Evolutionary conservation across 306 rosid genomes (phyloP).

Genomic region (Trifolium repens): DNA sequence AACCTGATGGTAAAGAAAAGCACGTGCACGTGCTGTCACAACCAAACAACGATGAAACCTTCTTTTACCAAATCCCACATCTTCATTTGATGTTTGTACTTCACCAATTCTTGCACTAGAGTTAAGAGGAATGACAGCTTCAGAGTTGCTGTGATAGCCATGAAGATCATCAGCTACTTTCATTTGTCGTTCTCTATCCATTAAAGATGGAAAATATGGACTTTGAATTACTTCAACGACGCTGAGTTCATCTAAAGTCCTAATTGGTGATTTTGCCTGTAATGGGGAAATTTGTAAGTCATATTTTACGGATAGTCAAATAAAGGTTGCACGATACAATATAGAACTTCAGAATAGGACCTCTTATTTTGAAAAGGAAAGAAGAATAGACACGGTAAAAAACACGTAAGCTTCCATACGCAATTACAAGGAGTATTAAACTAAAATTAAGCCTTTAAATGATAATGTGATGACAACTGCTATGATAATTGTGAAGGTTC

Average conservation of each 20-base stretch:
- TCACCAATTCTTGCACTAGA: slow-evolving; percentile 40
- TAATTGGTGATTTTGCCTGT: slow-evolving; percentile 91
- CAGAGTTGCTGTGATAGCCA: slow-evolving; percentile 38
- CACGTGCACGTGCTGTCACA: slow-evolving; percentile 75
- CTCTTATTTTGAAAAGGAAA: slow-evolving; percentile 1
- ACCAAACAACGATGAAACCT: slow-evolving; percentile 75
- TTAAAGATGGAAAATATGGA: slow-evolving; percentile 72
- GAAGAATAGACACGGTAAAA: not conserved
- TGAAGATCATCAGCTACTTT: slow-evolving; percentile 42
- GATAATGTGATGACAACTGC: slow-evolving; percentile 23
- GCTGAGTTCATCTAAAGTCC: slow-evolving; percentile 84
- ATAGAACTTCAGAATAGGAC: slow-evolving; percentile 29
- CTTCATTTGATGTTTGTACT: slow-evolving; percentile 40
- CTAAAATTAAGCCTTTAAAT: slow-evolving; percentile 20
- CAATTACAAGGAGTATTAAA: slow-evolving; percentile 9
- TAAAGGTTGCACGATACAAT: slow-evolving; percentile 21
- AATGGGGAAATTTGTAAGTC: slow-evolving; percentile 27
- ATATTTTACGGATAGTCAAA: slow-evolving; percentile 25
- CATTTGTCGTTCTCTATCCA: slow-evolving; percentile 57
- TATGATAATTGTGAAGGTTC: slow-evolving; percentile 20
- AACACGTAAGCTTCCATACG: slow-evolving; percentile 13
- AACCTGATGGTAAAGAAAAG: slow-evolving; percentile 98
- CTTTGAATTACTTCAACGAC: slow-evolving; percentile 67
- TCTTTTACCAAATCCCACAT: slow-evolving; percentile 72
- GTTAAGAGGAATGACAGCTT: slow-evolving; percentile 36